A percentile compares a stretch with the other conserved stretches of the same genome.
These are phyloP conservation scores for Aspergillus campestris DNA, from an alignment of 495 filamentous ascomycete genomes.

Conservation along the genomic window DNA sequence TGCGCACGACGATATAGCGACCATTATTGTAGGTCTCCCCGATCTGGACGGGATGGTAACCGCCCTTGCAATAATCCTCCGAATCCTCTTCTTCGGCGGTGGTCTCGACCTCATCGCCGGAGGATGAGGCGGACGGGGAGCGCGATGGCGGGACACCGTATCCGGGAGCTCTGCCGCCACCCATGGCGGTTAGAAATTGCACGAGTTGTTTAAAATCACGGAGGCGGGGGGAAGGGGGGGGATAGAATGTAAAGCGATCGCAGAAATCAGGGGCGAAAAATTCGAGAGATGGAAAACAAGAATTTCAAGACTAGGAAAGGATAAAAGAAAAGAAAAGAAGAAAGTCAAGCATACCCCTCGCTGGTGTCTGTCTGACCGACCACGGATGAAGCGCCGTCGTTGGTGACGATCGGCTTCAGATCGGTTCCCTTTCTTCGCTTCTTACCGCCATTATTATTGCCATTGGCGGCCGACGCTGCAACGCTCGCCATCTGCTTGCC, in stretches of 20 bases:
- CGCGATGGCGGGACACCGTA: constrained; percentile 50
- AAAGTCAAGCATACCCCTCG: constrained; percentile 41
- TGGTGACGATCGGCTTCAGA: constrained; percentile 85
- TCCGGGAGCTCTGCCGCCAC: constrained; percentile 30
- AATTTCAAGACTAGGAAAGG: constrained; percentile 12
- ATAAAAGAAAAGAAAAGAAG: constrained; percentile 14
- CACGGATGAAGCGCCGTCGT: constrained; percentile 44
- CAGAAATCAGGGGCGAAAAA: constrained; percentile 6
- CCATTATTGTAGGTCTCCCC: constrained; percentile 98
- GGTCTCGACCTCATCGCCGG: constrained; percentile 79
- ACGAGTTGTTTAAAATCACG: background rate
- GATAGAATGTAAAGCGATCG: constrained; percentile 11
- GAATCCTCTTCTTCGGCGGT: constrained; percentile 98
- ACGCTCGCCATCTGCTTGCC: constrained; percentile 64
- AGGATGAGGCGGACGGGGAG: constrained; percentile 66
- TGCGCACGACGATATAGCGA: constrained; percentile 91
- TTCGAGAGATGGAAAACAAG: constrained; percentile 20
- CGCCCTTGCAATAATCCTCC: constrained; percentile 98
- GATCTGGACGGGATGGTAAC: constrained; percentile 88
- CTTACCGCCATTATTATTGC: constrained; percentile 50
- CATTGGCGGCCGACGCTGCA: constrained; percentile 52
- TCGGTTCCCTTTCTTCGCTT: constrained; percentile 82
- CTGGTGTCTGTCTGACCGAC: constrained; percentile 34
- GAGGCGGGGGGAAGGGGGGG: constrained; percentile 29
- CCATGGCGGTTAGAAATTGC: constrained; percentile 3